These are phyloP conservation scores for Umbelopsis sp. DNA, from an alignment of 192 early-diverging fungal species.

Conservation along the genomic window DNA sequence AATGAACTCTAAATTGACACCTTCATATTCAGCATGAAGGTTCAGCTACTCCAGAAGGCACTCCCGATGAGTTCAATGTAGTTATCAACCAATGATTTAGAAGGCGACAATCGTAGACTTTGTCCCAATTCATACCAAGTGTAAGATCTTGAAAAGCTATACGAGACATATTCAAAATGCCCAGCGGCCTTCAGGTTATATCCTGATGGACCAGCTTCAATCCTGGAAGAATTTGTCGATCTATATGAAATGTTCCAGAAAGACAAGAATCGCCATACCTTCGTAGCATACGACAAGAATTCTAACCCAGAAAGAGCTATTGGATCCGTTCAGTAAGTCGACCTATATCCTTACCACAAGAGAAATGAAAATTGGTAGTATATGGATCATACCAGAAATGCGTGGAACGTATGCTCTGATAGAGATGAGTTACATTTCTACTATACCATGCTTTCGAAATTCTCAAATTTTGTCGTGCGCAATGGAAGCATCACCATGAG, in stretches of 20 bases:
- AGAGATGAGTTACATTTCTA: slow-evolving; percentile 3
- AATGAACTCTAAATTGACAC: no score
- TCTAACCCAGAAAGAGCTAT: background rate
- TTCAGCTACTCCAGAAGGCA: background rate
- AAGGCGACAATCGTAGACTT: background rate
- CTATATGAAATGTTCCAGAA: background rate
- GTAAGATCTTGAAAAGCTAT: background rate
- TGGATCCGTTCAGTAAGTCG: background rate
- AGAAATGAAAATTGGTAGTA: slow-evolving; percentile 23
- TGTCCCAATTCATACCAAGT: background rate
- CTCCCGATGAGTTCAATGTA: background rate
- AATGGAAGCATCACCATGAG: slow-evolving; percentile 42
- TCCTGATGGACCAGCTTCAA: background rate
- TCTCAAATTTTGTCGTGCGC: slow-evolving; percentile 13
- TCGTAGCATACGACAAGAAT: slow-evolving; percentile 1
- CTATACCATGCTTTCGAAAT: background rate
- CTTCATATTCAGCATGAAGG: no score
- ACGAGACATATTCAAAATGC: background rate
- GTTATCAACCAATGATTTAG: background rate
- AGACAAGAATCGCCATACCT: background rate
- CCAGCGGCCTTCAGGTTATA: background rate
- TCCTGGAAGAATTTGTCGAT: background rate
- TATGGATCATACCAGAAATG: slow-evolving; percentile 14
- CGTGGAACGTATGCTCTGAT: slow-evolving; percentile 19
- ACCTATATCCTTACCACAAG: background rate